Percentiles rank a stretch among this genome's conserved stretches.
Conservation (phyloP, 371 early-diverging fungal species). For the Mucor piriformis region DNA sequence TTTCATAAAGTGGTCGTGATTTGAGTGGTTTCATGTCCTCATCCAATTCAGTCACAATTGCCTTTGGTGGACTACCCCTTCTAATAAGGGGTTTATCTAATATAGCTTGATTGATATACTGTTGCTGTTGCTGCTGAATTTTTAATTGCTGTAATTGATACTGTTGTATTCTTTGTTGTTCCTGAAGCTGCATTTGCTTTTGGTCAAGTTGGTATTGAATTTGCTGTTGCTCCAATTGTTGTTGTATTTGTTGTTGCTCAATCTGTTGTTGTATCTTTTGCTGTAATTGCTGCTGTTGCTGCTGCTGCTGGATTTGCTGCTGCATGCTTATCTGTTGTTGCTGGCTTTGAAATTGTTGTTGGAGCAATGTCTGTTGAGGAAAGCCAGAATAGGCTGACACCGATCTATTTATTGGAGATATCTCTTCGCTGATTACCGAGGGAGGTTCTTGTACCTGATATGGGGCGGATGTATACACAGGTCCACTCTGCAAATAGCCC, state of each 20-base stretch:
- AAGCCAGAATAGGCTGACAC: constrained; percentile 19
- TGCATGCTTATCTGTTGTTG: constrained; percentile 1
- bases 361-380: constrained; percentile 3
- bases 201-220: constrained; percentile 8
- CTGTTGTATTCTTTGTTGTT: constrained; percentile 8
- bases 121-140: constrained; percentile 19
- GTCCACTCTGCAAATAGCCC: neutral
- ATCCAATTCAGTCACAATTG: neutral
- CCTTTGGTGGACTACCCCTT: neutral
- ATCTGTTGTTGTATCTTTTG: constrained; percentile 19
- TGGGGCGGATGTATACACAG: neutral
- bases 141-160: constrained; percentile 7
- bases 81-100: neutral
- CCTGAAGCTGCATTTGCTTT: constrained; percentile 14
- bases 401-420: constrained; percentile 10
- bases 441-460: neutral
- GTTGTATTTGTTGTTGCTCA: constrained; percentile 14
- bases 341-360: constrained; percentile 5
- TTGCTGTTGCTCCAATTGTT: constrained; percentile 10
- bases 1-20: neutral
- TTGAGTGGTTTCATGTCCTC: neutral
- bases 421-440: neutral
- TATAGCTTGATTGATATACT: constrained; percentile 13
- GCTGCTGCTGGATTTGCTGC: constrained; percentile 10
- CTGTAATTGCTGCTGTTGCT: constrained; percentile 10